Conservation (phyloP, 1,284 basidiomycete genomes). For the Rugosomyces carneus region DNA sequence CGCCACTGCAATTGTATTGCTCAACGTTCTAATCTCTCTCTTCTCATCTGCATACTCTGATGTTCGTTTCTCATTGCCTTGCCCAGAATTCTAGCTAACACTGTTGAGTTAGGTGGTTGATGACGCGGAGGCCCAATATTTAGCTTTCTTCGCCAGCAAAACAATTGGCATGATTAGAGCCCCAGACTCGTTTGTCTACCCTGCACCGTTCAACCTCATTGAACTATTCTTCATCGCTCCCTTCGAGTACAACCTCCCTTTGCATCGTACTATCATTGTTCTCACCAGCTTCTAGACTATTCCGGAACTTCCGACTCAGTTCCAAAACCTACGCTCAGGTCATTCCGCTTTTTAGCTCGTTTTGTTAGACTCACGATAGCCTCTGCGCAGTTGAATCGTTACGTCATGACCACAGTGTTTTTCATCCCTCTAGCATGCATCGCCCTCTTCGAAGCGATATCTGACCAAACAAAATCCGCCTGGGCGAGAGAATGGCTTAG, state of each 20-base stretch:
- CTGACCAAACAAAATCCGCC: slow-evolving; percentile 42
- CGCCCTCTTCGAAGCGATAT: slow-evolving; percentile 69
- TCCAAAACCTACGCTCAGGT: slow-evolving; percentile 53
- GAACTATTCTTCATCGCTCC: slow-evolving; percentile 80
- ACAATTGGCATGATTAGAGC: slow-evolving; percentile 80
- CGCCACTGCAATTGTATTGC: slow-evolving; percentile 78
- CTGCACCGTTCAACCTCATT: slow-evolving; percentile 81
- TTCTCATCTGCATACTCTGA: slow-evolving; percentile 89
- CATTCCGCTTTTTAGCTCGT: slow-evolving; percentile 4
- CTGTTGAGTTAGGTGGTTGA: slow-evolving; percentile 28
- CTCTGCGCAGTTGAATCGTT: slow-evolving; percentile 62
- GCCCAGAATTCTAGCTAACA: slow-evolving; percentile 2
- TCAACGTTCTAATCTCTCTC: slow-evolving; percentile 93
- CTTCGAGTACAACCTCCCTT: slow-evolving; percentile 60
- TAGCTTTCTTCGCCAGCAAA: slow-evolving; percentile 87
- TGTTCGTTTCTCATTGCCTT: slow-evolving; percentile 40
- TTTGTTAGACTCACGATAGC: background rate
- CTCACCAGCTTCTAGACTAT: slow-evolving; percentile 32
- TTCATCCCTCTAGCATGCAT: slow-evolving; percentile 73
- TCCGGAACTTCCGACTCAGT: slow-evolving; percentile 35
- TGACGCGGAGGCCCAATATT: slow-evolving; percentile 55
- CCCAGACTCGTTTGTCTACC: slow-evolving; percentile 72
- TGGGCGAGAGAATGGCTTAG: slow-evolving; percentile 69
- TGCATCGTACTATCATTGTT: background rate
- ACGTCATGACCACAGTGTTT: slow-evolving; percentile 75